Conservation (phyloP, 1,284 basidiomycete genomes). For the Ceraceosorus guamensis region DNA sequence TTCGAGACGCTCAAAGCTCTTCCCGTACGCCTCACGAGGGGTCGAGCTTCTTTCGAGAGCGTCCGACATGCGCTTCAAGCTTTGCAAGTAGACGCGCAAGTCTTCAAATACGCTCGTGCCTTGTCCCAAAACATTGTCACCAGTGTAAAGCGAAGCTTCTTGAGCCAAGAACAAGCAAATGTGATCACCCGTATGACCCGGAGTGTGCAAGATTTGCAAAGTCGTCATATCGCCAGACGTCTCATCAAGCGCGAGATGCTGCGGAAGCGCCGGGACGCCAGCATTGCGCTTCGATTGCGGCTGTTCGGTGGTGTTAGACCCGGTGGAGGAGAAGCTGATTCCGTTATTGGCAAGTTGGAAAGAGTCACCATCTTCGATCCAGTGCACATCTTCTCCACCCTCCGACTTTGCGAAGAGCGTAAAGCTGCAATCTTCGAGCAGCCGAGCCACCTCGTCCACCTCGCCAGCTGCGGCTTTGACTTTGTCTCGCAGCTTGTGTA, state of each 20-base stretch:
- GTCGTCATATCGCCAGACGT: conserved; percentile 16
- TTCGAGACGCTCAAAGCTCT: conserved; percentile 11
- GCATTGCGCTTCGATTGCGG: no score
- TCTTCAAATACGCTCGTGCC: conserved; percentile 87
- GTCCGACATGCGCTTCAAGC: conserved; percentile 54
- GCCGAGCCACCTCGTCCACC: conserved; percentile 61
- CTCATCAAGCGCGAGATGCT: conserved; percentile 10
- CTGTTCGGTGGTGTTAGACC: no score
- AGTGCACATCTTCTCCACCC: conserved; percentile 1
- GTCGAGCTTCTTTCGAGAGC: conserved; percentile 7
- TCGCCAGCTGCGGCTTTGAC: conserved; percentile 64
- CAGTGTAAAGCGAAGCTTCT: conserved; percentile 66
- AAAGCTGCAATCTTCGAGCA: conserved; percentile 73
- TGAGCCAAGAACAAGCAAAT: conserved; percentile 54
- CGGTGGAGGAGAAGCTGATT: no score
- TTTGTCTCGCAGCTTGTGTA: conserved; percentile 51
- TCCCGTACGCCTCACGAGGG: conserved; percentile 12
- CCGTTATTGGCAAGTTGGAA: no score
- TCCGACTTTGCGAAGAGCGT: conserved; percentile 49
- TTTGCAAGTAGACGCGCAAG: conserved; percentile 64
- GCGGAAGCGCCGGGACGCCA: neutral
- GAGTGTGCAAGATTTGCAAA: conserved; percentile 66
- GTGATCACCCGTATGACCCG: conserved; percentile 85
- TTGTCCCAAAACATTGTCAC: conserved; percentile 82
- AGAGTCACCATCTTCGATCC: conserved; percentile 3